Evolutionary conservation across 164 flowering plant species (phyloP), one percentile per base, ranked within the genome.

Genomic region (Platanus orientalis): DNA sequence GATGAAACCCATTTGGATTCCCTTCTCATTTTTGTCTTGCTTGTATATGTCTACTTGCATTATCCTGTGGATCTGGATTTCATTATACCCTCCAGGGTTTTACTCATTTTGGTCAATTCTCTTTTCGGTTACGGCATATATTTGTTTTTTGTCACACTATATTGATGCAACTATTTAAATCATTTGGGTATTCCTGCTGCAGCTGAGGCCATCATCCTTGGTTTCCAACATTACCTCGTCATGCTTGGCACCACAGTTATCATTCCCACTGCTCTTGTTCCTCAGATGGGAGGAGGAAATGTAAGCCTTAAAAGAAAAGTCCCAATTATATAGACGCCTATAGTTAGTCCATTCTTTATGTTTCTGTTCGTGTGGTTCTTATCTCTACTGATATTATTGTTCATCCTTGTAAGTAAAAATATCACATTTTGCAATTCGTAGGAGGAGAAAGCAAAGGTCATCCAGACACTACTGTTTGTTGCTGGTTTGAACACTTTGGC

Each of bases 161-260:
- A 10, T 36, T 36, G 13, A 3, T 27, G 1, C 7, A 3, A 16
- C 23, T 53, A 12, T 53, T 53, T 16, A 20, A n/a, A 45, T 5
- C 11, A 16, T 55, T 56, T 48, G 30, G 16, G 23, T 55, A 5
- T 54, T 62, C n/a, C 17, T 63, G 16, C 57, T 80, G 82, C 82
- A 89, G 96, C 93, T 59, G 96, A 89, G 72, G 96, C 96, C n/a
- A 85, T 89, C 34, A 71, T 89, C 14, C 83, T 87, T 59, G 96
- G 96, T 12, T 89, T 89, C 73, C 96, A 89, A 54, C 96, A 89
- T 68, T 89, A 85, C 73, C 29, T 89, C 54, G 96, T 89, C 68
- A 89, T 89, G 96, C 89, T 89, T 23, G 96, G 96, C 24, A 89
- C 96, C 27, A 85, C 90, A n/a, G 96, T 89, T 58, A 70, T 87